These are phyloP conservation scores for Phytophthora agathidicida DNA, from an alignment of 352 stramenopile genomes.

Conservation along the genomic window DNA sequence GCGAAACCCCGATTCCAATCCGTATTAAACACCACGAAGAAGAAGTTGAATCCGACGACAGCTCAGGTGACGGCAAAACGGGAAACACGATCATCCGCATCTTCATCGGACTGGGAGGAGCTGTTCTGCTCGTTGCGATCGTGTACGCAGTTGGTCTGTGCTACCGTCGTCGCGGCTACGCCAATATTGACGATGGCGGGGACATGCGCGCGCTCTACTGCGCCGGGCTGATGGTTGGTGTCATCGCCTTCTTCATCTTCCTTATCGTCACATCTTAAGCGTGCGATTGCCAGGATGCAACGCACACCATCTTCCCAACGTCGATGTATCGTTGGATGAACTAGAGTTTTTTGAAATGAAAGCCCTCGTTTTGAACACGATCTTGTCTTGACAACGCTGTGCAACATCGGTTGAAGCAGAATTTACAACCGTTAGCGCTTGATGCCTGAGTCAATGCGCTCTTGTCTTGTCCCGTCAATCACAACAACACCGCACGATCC, in stretches of 20 bases:
- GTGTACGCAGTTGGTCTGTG: slow-evolving; percentile 55
- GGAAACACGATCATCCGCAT: slow-evolving; percentile 29
- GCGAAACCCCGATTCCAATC: slow-evolving; percentile 18
- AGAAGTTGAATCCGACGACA: slow-evolving; percentile 23
- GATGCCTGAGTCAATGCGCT: not conserved
- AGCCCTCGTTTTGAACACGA: not conserved
- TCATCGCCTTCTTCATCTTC: slow-evolving; percentile 78
- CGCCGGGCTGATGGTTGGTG: slow-evolving; percentile 54
- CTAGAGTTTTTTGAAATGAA: slow-evolving; percentile 30
- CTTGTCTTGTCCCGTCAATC: slow-evolving; percentile 20
- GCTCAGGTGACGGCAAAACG: slow-evolving; percentile 5
- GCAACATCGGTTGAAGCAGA: too few species aligned
- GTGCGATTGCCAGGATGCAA: not conserved
- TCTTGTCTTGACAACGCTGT: too few species aligned
- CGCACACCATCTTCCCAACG: slow-evolving; percentile 9
- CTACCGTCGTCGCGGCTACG: slow-evolving; percentile 76
- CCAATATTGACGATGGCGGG: slow-evolving; percentile 52
- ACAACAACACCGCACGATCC: too few species aligned
- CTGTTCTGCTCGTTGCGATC: slow-evolving; percentile 44
- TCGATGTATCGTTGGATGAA: slow-evolving; percentile 13
- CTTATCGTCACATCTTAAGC: slow-evolving; percentile 59
- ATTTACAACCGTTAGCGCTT: not conserved
- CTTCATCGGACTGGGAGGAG: slow-evolving; percentile 46
- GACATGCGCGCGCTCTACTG: slow-evolving; percentile 77
- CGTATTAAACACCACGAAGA: slow-evolving; percentile 19